Evolutionary conservation across 768 basidiomycete species (phyloP).

Genomic region (Suillus hirtellus): DNA sequence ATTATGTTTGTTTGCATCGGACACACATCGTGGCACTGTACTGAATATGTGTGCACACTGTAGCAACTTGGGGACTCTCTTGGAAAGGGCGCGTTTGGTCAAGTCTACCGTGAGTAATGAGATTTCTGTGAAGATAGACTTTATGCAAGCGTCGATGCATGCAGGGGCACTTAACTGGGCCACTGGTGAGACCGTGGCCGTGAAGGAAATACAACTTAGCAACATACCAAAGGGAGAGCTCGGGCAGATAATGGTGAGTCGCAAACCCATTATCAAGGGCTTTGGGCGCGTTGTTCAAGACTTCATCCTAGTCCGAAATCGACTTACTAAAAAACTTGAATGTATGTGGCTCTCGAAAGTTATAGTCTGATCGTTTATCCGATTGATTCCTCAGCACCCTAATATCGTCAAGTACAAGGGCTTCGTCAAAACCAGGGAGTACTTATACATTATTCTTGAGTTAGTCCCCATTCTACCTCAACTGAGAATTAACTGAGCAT

Average conservation of each 20-base stretch:
- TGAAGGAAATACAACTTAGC: slow-evolving; percentile 95
- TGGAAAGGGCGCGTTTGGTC: slow-evolving; percentile 97
- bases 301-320: slow-evolving; percentile 77
- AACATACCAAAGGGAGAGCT: slow-evolving; percentile 93
- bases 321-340: slow-evolving; percentile 96
- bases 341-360: slow-evolving; percentile 44
- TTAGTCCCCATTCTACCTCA: slow-evolving; percentile 37
- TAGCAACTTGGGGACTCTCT: slow-evolving; percentile 96
- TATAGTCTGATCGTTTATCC: slow-evolving; percentile 12
- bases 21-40: slow-evolving; percentile 9
- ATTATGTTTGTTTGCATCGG: slow-evolving; percentile 50
- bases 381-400: slow-evolving; percentile 60
- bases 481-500: slow-evolving; percentile 9
- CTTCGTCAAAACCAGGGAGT: slow-evolving; percentile 92
- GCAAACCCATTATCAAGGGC: not conserved
- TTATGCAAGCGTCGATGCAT: slow-evolving; percentile 12
- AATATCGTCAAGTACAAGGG: slow-evolving; percentile 99
- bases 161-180: slow-evolving; percentile 90
- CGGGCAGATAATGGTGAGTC: slow-evolving; percentile 91
- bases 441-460: slow-evolving; percentile 96
- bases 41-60: slow-evolving; percentile 6
- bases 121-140: not conserved
- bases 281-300: slow-evolving; percentile 8
- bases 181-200: slow-evolving; percentile 96
- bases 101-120: slow-evolving; percentile 82